A percentile compares a stretch with the other conserved stretches of the same genome.
These are phyloP conservation scores for Blakeslea trispora DNA, from an alignment of 371 early-diverging fungal species.

Conservation along the genomic window DNA sequence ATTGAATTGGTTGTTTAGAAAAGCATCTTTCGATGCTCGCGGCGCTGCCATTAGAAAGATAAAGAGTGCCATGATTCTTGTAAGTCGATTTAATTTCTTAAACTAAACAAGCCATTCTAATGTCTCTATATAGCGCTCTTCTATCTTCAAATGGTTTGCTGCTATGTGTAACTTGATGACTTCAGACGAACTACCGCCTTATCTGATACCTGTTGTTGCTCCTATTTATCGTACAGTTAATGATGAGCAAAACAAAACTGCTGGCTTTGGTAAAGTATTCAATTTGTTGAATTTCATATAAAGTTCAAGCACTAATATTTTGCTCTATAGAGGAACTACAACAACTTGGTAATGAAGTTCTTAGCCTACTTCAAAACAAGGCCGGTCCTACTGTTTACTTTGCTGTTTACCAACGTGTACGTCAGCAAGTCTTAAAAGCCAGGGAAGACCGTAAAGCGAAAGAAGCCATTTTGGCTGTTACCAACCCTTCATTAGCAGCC, in stretches of 20 bases:
- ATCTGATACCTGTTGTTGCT: slow-evolving; percentile 71
- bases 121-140: slow-evolving; percentile 57
- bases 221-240: slow-evolving; percentile 83
- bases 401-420: slow-evolving; percentile 71
- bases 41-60: slow-evolving; percentile 56
- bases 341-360: slow-evolving; percentile 77
- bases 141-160: slow-evolving; percentile 91
- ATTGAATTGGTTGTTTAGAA: slow-evolving; percentile 65
- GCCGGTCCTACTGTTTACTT: slow-evolving; percentile 80
- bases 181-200: slow-evolving; percentile 57
- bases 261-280: slow-evolving; percentile 50
- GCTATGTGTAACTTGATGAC: slow-evolving; percentile 74
- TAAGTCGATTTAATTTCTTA: slow-evolving; percentile 20
- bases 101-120: background rate
- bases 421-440: slow-evolving; percentile 54
- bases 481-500: slow-evolving; percentile 35
- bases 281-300: background rate
- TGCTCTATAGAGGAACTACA: slow-evolving; percentile 66
- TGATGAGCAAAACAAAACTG: slow-evolving; percentile 69
- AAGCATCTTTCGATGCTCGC: slow-evolving; percentile 70
- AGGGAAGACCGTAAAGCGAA: slow-evolving; percentile 49
- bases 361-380: slow-evolving; percentile 75
- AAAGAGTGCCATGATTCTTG: slow-evolving; percentile 48
- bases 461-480: slow-evolving; percentile 52
- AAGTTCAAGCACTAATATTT: background rate